Evolutionary conservation across 1,284 basidiomycete genomes (phyloP).

Genomic region (Microbotryum saponariae): DNA sequence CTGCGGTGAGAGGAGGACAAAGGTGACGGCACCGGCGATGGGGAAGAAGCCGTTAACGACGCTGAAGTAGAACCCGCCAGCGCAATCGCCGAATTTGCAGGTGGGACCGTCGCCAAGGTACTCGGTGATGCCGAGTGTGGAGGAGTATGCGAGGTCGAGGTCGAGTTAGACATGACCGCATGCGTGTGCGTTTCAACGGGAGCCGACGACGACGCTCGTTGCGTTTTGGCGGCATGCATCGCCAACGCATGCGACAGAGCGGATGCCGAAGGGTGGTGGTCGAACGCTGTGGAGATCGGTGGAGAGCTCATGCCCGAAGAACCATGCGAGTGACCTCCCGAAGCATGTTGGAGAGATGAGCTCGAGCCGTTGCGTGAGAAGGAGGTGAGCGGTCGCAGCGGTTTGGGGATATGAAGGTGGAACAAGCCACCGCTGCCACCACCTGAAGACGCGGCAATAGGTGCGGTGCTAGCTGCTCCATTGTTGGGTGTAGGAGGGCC

Average conservation of each 20-base stretch:
- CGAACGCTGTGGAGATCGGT: background rate
- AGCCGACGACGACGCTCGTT: constrained; percentile 2
- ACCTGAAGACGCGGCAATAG: constrained; percentile 6
- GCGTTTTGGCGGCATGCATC: constrained; percentile 24
- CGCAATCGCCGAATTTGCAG: too few relatives aligned
- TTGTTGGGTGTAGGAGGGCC: constrained; percentile 1
- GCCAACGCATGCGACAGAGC: constrained; percentile 31
- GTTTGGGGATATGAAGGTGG: constrained; percentile 36
- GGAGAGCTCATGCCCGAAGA: background rate
- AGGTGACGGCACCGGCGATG: background rate
- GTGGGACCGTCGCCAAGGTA: too few relatives aligned
- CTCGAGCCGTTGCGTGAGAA: constrained; percentile 26
- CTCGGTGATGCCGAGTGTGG: too few relatives aligned
- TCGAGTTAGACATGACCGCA: constrained; percentile 25
- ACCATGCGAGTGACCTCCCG: background rate
- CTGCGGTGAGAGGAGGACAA: too few relatives aligned
- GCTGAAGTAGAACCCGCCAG: too few relatives aligned
- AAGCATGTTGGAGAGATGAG: constrained; percentile 6
- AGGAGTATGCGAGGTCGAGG: background rate
- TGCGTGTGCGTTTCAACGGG: constrained; percentile 16
- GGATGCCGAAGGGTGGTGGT: constrained; percentile 24
- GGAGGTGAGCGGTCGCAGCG: constrained; percentile 33
- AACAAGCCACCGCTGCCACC: constrained; percentile 26
- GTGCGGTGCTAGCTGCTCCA: background rate
- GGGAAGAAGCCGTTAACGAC: background rate